phyloP scores from a whole-genome alignment of 345 rosid species.

The Ceriops tagal region DNA sequence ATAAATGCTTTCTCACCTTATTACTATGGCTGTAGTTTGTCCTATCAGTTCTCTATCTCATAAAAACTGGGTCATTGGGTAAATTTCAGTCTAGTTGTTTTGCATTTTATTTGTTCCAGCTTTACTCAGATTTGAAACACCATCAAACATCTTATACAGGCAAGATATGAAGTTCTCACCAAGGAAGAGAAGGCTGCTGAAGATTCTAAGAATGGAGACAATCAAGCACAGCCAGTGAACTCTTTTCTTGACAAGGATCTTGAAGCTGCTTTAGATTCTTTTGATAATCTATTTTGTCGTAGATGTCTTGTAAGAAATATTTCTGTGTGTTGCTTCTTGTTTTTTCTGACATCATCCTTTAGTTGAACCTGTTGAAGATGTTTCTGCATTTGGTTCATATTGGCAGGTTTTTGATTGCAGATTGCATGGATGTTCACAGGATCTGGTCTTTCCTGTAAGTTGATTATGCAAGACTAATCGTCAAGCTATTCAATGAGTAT shows the following conservation, averaged over 20 bases:
- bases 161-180: conserved; percentile 73
- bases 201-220: conserved; percentile 43
- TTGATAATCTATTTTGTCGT: conserved; percentile 95
- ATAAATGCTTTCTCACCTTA: conserved; percentile 4
- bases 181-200: conserved; percentile 53
- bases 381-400: conserved; percentile 18
- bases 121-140: conserved; percentile 96
- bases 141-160: conserved; percentile 99
- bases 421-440: conserved; percentile 98
- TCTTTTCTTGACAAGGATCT: conserved; percentile 77
- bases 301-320: conserved; percentile 79
- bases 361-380: background rate
- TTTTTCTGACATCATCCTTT: conserved; percentile 1
- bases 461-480: conserved; percentile 21
- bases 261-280: conserved; percentile 98
- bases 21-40: conserved; percentile 7
- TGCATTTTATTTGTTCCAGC: conserved; percentile 79
- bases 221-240: conserved; percentile 50
- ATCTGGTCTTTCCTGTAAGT: conserved; percentile 94
- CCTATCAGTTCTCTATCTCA: conserved; percentile 16
- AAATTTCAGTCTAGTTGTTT: conserved; percentile 82
- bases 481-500: conserved; percentile 20
- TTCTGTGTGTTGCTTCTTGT: conserved; percentile 5
- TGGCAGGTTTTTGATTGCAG: conserved; percentile 95
- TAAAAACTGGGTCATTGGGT: conserved; percentile 50